Percentiles rank a stretch among this genome's conserved stretches.
Evolutionary conservation across 2,329 filamentous ascomycete species (phyloP).

Genomic region (Massarina eburnea): DNA sequence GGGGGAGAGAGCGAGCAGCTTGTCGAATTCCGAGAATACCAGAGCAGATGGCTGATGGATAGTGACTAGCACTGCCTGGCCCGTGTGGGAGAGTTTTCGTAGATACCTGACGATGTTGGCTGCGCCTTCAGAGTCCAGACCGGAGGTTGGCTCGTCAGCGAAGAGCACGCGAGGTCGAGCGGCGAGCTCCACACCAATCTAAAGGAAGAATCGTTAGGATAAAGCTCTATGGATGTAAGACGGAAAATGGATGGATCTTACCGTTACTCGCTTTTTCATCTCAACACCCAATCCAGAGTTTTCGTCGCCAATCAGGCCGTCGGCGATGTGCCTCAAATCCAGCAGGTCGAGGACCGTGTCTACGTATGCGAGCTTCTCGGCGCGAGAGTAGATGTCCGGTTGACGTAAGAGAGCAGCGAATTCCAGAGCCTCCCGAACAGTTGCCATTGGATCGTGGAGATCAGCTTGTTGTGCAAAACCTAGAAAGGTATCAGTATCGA

Average conservation of each 20-base stretch:
- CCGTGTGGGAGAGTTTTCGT: slow-evolving; percentile 69
- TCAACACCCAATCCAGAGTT: slow-evolving; percentile 60
- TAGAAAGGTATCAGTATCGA: slow-evolving; percentile 75
- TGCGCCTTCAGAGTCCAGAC: slow-evolving; percentile 69
- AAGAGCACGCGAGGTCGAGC: slow-evolving; percentile 69
- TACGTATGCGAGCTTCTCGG: slow-evolving; percentile 62
- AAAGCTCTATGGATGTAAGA: too few species aligned
- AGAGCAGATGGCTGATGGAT: slow-evolving; percentile 84
- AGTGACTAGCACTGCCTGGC: slow-evolving; percentile 81
- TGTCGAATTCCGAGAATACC: slow-evolving; percentile 80
- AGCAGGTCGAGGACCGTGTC: slow-evolving; percentile 61
- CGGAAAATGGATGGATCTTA: too few species aligned
- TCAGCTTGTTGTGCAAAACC: slow-evolving; percentile 72
- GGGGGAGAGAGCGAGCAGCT: slow-evolving; percentile 70
- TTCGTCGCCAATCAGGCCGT: slow-evolving; percentile 60
- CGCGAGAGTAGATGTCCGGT: slow-evolving; percentile 52
- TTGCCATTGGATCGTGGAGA: slow-evolving; percentile 58
- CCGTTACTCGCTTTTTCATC: slow-evolving; percentile 62
- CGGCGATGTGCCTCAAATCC: slow-evolving; percentile 60
- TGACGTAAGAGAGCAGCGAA: slow-evolving; percentile 63
- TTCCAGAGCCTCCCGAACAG: slow-evolving; percentile 61
- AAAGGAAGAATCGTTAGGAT: too few species aligned
- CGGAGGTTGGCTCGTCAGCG: slow-evolving; percentile 74
- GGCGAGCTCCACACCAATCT: slow-evolving; percentile 60
- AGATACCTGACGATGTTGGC: slow-evolving; percentile 74